Percentiles rank a stretch among this genome's conserved stretches.
phyloP scores from a whole-genome alignment of 208 protist species.

The Porcisia hertigi region DNA sequence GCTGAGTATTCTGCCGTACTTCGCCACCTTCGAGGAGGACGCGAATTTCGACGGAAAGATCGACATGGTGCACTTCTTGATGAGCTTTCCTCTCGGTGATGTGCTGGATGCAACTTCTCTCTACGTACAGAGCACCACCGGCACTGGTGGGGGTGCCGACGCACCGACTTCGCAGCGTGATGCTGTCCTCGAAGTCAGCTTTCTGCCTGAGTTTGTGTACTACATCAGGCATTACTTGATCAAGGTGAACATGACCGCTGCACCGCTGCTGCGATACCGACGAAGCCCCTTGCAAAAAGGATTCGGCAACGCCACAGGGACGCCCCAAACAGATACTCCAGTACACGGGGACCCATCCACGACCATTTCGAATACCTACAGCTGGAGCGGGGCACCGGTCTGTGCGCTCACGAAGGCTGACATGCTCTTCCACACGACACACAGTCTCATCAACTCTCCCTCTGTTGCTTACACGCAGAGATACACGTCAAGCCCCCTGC shows the following conservation, averaged over 20 bases:
- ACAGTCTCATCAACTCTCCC: conserved; percentile 46
- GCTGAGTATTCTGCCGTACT: conserved; percentile 51
- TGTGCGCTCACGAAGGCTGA: conserved; percentile 68
- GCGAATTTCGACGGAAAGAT: conserved; percentile 39
- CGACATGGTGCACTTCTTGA: conserved; percentile 46
- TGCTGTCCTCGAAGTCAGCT: conserved; percentile 47
- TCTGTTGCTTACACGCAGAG: conserved; percentile 52
- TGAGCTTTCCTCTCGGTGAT: conserved; percentile 66
- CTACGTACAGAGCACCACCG: conserved; percentile 4
- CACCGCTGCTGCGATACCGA: conserved; percentile 57
- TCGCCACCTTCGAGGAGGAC: conserved; percentile 61
- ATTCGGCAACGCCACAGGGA: conserved; percentile 5
- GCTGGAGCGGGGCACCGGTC: conserved; percentile 39
- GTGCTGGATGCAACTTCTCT: conserved; percentile 21
- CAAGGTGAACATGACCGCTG: conserved; percentile 70
- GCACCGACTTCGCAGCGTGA: conserved; percentile 39
- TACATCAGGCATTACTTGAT: conserved; percentile 40
- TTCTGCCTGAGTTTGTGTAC: conserved; percentile 85
- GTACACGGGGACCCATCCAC: background rate
- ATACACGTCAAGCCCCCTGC: conserved; percentile 59
- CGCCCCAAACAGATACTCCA: too few relatives aligned
- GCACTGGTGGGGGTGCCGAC: background rate
- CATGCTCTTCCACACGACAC: conserved; percentile 59
- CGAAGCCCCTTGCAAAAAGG: conserved; percentile 8
- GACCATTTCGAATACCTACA: background rate